Conservation (phyloP, 2,329 filamentous ascomycete species). For the Acrocalymma vagum region DNA sequence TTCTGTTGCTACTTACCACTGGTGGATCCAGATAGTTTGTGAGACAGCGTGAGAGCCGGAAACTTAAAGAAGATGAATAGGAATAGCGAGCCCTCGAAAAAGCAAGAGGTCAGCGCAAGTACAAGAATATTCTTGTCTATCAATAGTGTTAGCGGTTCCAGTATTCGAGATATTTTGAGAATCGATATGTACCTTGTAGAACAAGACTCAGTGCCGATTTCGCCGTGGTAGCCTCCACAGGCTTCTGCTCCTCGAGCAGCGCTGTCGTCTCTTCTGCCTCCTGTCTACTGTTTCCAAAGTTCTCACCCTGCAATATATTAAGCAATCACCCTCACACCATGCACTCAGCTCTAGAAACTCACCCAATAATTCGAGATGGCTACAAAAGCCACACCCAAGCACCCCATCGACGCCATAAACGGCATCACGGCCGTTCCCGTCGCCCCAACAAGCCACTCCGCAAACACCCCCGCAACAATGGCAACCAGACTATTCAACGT, state of each 20-base stretch:
- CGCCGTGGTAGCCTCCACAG: constrained; percentile 23
- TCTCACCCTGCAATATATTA: constrained; percentile 53
- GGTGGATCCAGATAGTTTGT: constrained; percentile 36
- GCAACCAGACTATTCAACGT: constrained; percentile 56
- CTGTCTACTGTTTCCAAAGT: constrained; percentile 52
- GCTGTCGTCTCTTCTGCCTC: constrained; percentile 25
- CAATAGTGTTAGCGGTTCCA: constrained; percentile 7
- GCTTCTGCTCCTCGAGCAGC: constrained; percentile 37
- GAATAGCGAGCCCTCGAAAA: constrained; percentile 70
- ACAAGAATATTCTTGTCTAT: constrained; percentile 59
- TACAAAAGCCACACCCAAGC: constrained; percentile 55
- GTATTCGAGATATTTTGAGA: not conserved
- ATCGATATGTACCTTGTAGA: constrained; percentile 22
- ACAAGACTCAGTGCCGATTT: constrained; percentile 34
- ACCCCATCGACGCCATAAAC: constrained; percentile 57
- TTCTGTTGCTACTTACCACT: constrained; percentile 25
- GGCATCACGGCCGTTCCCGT: constrained; percentile 62
- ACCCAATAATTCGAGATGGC: constrained; percentile 61
- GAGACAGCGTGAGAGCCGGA: constrained; percentile 57
- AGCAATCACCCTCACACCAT: constrained; percentile 4
- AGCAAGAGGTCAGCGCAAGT: constrained; percentile 61
- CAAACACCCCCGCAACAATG: constrained; percentile 61
- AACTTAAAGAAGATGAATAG: constrained; percentile 72
- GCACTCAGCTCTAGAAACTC: constrained; percentile 27
- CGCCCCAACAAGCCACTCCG: constrained; percentile 59